These are phyloP conservation scores for Cenchrus fungigraminus DNA, from an alignment of 176 grass and related monocot genomes.

Conservation along the genomic window DNA sequence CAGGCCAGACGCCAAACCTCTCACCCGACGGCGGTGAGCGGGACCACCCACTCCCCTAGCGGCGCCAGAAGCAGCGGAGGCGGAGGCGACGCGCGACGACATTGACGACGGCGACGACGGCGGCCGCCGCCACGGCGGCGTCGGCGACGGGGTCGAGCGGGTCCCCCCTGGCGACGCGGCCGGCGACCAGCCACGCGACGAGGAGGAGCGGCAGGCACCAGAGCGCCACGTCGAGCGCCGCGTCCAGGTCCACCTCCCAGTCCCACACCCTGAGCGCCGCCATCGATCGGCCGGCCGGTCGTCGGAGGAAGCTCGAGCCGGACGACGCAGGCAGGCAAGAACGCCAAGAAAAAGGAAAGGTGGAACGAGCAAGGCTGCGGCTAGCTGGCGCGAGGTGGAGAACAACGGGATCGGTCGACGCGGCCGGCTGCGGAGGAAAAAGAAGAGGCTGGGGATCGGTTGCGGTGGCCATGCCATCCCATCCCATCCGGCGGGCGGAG, in stretches of 20 bases:
- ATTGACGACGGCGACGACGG: neutral
- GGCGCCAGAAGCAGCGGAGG: neutral
- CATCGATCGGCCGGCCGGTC: neutral
- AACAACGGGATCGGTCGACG: neutral
- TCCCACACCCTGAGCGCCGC: neutral
- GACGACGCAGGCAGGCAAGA: neutral
- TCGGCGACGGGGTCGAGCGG: slow-evolving; percentile 23
- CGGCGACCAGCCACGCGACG: neutral
- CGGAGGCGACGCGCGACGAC: neutral
- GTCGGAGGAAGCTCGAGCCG: neutral
- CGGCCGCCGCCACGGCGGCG: neutral
- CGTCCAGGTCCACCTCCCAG: neutral
- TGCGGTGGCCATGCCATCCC: neutral
- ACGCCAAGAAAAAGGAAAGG: too few relatives aligned
- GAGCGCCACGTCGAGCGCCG: neutral
- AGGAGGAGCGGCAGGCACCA: slow-evolving; percentile 22
- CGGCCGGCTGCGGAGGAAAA: neutral
- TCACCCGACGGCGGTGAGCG: too few relatives aligned
- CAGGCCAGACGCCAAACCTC: too few relatives aligned
- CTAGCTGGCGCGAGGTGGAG: neutral
- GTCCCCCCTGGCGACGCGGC: neutral
- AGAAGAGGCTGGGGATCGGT: too few relatives aligned
- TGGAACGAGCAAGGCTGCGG: neutral
- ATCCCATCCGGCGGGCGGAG: neutral
- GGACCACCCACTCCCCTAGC: neutral